Percentiles rank a stretch among this genome's conserved stretches.
Evolutionary conservation across 345 rosid species (phyloP).

Genomic region (Crucihimalaya himalaica): DNA sequence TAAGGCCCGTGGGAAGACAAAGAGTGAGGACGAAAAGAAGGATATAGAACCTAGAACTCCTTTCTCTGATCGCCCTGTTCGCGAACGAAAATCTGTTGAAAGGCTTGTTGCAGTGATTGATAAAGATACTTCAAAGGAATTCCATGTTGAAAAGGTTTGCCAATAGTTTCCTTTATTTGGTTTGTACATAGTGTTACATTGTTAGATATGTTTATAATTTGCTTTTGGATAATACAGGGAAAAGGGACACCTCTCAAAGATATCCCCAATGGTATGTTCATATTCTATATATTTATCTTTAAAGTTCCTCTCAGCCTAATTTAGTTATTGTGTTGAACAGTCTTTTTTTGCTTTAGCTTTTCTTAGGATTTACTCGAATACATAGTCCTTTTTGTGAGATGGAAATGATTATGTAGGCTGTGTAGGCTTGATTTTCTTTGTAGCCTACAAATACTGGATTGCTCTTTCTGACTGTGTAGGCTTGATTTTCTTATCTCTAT

Average conservation of each 20-base stretch:
- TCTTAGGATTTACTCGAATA: background rate
- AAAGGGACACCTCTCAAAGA: conserved; percentile 83
- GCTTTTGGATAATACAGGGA: conserved; percentile 63
- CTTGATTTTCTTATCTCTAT: background rate
- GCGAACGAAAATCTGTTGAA: conserved; percentile 92
- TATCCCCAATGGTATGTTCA: conserved; percentile 81
- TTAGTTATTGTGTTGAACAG: background rate
- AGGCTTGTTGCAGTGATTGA: conserved; percentile 85
- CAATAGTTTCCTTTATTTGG: conserved; percentile 4
- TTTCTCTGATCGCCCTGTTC: conserved; percentile 76
- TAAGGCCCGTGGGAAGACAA: conserved; percentile 53
- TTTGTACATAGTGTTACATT: conserved; percentile 13
- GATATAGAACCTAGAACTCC: conserved; percentile 66
- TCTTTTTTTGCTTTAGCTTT: conserved; percentile 20
- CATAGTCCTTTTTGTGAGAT: too few species aligned
- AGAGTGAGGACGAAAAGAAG: conserved; percentile 47
- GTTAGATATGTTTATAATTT: conserved; percentile 23
- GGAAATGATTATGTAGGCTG: too few species aligned
- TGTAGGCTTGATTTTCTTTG: too few species aligned
- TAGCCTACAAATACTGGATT: background rate
- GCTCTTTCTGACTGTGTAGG: background rate
- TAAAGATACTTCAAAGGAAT: conserved; percentile 65
- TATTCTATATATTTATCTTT: background rate
- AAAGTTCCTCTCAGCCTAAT: background rate
- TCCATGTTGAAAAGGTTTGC: conserved; percentile 75